A percentile compares a stretch with the other conserved stretches of the same genome.
Conservation (phyloP, 163 green algal genomes). For the Prototheca cutis region DNA sequence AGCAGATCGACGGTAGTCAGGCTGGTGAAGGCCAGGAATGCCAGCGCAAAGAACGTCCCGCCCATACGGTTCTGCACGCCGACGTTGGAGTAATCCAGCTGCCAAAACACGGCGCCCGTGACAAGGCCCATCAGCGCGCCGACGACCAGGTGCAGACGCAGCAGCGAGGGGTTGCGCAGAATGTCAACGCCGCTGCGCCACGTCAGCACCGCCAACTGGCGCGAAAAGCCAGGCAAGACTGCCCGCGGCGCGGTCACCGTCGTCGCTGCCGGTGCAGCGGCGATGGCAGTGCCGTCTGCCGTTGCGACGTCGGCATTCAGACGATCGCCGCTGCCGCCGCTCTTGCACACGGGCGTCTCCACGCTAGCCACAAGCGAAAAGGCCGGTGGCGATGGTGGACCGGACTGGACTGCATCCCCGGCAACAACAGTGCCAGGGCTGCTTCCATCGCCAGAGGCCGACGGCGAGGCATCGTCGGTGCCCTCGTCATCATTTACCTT, state of each 20-base stretch:
- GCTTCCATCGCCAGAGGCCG: too few species aligned
- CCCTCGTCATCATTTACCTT: too few species aligned
- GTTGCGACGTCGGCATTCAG: too few species aligned
- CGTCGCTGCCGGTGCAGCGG: neutral
- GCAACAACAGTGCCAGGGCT: too few species aligned
- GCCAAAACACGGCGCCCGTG: conserved; percentile 32
- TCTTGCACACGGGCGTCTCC: too few species aligned
- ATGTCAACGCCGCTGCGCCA: conserved; percentile 27
- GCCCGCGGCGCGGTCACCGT: neutral
- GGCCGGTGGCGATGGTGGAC: too few species aligned
- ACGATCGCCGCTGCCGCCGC: too few species aligned
- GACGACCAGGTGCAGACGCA: conserved; percentile 44
- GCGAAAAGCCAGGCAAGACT: neutral
- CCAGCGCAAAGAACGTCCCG: conserved; percentile 53
- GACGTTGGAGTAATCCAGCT: conserved; percentile 24
- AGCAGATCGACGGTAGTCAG: conserved; percentile 52
- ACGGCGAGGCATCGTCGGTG: too few species aligned
- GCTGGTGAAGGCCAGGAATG: conserved; percentile 51
- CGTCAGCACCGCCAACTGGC: conserved; percentile 42
- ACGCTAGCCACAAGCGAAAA: too few species aligned
- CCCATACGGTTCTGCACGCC: conserved; percentile 35
- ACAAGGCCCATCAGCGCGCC: conserved; percentile 29
- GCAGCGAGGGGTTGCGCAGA: conserved; percentile 46
- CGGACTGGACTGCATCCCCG: too few species aligned
- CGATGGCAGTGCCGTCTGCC: too few species aligned